A percentile compares a stretch with the other conserved stretches of the same genome.
phyloP scores from a whole-genome alignment of 2,329 filamentous ascomycete genomes.

The Tolypocladium capitatum region DNA sequence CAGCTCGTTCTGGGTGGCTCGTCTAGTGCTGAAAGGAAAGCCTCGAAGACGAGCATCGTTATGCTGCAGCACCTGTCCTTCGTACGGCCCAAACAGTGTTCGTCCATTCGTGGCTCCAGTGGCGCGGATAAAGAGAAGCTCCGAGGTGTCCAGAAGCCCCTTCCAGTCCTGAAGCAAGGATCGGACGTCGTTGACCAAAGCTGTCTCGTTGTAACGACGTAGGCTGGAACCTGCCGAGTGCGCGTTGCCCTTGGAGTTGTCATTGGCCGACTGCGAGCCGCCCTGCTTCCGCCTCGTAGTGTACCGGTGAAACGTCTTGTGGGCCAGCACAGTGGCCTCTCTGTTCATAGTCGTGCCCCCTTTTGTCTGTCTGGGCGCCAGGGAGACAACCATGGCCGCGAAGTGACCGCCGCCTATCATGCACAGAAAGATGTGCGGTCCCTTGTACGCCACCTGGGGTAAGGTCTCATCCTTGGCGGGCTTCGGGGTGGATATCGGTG shows the following conservation, averaged over 20 bases:
- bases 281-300: constrained; percentile 94
- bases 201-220: constrained; percentile 87
- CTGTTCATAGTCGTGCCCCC: constrained; percentile 58
- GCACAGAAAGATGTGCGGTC: constrained; percentile 85
- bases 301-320: constrained; percentile 97
- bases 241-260: constrained; percentile 83
- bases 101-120: constrained; percentile 76
- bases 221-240: constrained; percentile 87
- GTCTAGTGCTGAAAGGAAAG: constrained; percentile 84
- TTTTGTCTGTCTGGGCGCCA: constrained; percentile 68
- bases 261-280: constrained; percentile 86
- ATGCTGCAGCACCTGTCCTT: constrained; percentile 66
- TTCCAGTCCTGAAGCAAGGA: constrained; percentile 76
- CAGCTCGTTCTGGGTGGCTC: constrained; percentile 86
- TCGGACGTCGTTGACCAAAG: constrained; percentile 77
- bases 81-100: constrained; percentile 83
- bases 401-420: constrained; percentile 99
- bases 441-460: constrained; percentile 43
- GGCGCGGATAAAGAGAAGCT: constrained; percentile 79
- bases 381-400: constrained; percentile 85
- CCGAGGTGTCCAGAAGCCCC: constrained; percentile 65
- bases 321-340: constrained; percentile 76
- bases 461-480: constrained; percentile 44
- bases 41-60: constrained; percentile 72
- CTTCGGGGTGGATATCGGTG: constrained; percentile 41